These are phyloP conservation scores for Drechmeria coniospora DNA, from an alignment of 2,329 filamentous ascomycete genomes.

Conservation along the genomic window DNA sequence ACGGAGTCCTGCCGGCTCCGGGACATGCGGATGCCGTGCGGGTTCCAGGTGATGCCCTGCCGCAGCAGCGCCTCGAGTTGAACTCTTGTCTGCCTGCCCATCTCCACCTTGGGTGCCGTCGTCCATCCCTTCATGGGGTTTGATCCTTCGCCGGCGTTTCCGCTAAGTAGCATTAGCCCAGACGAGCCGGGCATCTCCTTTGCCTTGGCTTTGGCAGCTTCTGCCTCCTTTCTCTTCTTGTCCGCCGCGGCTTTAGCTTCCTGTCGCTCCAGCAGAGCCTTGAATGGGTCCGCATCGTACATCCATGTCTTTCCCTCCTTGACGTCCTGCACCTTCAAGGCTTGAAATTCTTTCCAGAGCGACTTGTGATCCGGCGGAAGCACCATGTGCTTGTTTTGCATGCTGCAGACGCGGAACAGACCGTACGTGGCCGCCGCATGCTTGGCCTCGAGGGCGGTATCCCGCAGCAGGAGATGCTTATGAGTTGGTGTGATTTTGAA, in stretches of 20 bases:
- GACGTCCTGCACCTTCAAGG: conserved; percentile 66
- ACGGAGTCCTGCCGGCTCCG: conserved; percentile 40
- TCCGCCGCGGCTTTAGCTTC: conserved; percentile 60
- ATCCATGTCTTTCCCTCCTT: conserved; percentile 69
- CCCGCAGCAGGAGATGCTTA: conserved; percentile 58
- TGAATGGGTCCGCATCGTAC: conserved; percentile 92
- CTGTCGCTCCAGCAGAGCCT: conserved; percentile 62
- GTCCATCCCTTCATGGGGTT: conserved; percentile 62
- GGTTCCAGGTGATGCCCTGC: conserved; percentile 73
- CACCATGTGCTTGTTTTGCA: conserved; percentile 91
- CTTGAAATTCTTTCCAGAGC: conserved; percentile 82
- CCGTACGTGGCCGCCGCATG: conserved; percentile 90
- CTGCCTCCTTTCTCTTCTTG: conserved; percentile 63
- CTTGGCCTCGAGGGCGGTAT: conserved; percentile 75
- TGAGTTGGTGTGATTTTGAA: conserved; percentile 68
- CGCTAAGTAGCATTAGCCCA: conserved; percentile 36
- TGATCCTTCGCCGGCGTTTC: conserved; percentile 21
- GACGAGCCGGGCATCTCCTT: conserved; percentile 45
- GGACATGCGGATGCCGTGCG: conserved; percentile 53
- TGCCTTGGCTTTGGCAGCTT: conserved; percentile 52
- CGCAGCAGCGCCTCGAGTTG: conserved; percentile 70
- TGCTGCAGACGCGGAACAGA: conserved; percentile 81
- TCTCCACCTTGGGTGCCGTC: conserved; percentile 77
- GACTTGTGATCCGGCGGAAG: conserved; percentile 80
- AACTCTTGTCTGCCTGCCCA: conserved; percentile 66